Evolutionary conservation across 1,139 yeast genomes (phyloP), one percentile per base, ranked within the genome.

Genomic region (Sugiyamaella castrensis): DNA sequence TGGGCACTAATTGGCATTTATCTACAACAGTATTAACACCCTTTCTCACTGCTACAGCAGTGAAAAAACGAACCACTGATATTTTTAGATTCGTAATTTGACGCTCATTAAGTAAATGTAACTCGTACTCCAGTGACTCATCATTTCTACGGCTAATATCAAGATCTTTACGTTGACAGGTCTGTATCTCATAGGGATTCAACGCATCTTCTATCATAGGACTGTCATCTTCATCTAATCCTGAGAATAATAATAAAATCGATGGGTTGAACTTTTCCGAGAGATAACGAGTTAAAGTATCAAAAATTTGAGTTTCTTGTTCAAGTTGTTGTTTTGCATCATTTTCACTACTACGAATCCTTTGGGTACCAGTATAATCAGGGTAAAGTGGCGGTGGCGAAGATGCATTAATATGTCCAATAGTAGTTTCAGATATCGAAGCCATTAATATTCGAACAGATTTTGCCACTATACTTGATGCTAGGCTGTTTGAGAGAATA

Each of bases 401-500:
- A 31, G 43, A 13, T 3, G 47, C 37, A 16, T 41, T 46, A 10
- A 53, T 40, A 10, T 53, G 54, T 8, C 59, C 57, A 34, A 54
- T 19, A 2, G 53, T 38, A 15, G 35, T 33, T 8, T 48, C 50
- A 8, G 54, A 37, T 8, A 56, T 49, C 0, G 61, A 57, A 8
- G 47, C 36, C 5, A 43, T 26, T 12, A 56, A 32, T 16, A 53
- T 31, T 8, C 42, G 31, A 30, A 47, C 15, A 2, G 53, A 39
- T 30, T 48, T 52, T 15, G 36, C 27, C 1, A 46, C 43, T n/a
- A 50, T 19, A 35, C 46, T 48, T 27, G 46, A 26, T 16, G 55
- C 44, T 26, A 48, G 29, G 33, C 36, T 27, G 37, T 51, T 46
- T 31, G 46, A 46, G 37, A 57, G 47, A 15, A 54, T 31, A 15